A percentile compares a stretch with the other conserved stretches of the same genome.
Evolutionary conservation across 2,329 filamentous ascomycete genomes (phyloP).

Genomic region (Talaromyces sp.): DNA sequence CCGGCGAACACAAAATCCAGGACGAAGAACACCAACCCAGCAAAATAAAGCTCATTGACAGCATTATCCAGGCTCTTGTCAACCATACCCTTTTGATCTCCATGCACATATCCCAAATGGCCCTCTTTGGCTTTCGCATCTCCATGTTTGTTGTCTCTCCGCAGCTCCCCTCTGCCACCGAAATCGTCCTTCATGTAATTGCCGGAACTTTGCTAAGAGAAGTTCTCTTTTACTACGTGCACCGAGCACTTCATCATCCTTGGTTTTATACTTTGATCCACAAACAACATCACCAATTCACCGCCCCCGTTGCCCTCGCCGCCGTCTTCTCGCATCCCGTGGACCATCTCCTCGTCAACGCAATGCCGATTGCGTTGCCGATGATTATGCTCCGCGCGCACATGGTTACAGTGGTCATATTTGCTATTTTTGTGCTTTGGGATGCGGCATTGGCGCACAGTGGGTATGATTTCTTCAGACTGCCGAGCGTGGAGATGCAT

Average conservation of each 20-base stretch:
- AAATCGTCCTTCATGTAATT: background rate
- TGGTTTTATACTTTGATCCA: background rate
- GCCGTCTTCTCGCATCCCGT: background rate
- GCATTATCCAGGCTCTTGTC: slow-evolving; percentile 4
- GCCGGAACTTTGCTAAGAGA: slow-evolving; percentile 1
- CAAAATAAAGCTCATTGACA: slow-evolving; percentile 10
- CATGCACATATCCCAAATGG: slow-evolving; percentile 11
- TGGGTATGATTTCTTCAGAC: background rate
- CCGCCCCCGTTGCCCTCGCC: background rate
- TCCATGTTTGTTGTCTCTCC: background rate
- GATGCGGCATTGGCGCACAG: background rate
- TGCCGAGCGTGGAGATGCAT: background rate
- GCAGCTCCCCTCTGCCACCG: background rate
- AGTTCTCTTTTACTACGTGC: slow-evolving; percentile 14
- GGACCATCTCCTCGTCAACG: background rate
- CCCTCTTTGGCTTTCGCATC: background rate
- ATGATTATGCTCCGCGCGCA: background rate
- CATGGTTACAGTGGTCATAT: background rate
- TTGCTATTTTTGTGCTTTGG: background rate
- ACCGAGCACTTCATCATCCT: slow-evolving; percentile 2
- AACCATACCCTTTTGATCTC: slow-evolving; percentile 11
- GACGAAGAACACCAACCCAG: slow-evolving; percentile 13
- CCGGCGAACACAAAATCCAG: slow-evolving; percentile 15
- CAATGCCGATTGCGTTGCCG: background rate
- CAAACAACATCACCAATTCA: background rate